Percentiles rank a stretch among this genome's conserved stretches.
phyloP scores from a whole-genome alignment of 1,139 yeast species.

The Nakaseomyces bracarensis region DNA sequence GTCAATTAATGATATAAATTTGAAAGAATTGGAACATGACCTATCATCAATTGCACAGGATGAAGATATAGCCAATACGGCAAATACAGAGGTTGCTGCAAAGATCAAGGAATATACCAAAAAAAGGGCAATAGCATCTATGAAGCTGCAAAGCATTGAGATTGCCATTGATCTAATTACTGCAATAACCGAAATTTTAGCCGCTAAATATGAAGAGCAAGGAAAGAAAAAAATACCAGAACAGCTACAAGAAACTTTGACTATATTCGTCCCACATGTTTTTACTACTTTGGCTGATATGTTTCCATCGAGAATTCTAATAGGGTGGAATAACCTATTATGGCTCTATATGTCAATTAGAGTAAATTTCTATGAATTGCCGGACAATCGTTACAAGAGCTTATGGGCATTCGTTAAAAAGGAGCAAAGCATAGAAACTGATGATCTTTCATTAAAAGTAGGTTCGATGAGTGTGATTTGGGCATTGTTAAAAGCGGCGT shows the following conservation, averaged over 20 bases:
- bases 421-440: constrained; percentile 21
- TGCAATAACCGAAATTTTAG: constrained; percentile 57
- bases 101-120: constrained; percentile 37
- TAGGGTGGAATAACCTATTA: constrained; percentile 60
- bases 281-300: constrained; percentile 37
- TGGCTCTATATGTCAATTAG: constrained; percentile 39
- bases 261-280: constrained; percentile 36
- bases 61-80: constrained; percentile 31
- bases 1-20: constrained; percentile 35
- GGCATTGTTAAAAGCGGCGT: constrained; percentile 44
- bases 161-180: constrained; percentile 67
- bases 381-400: constrained; percentile 1
- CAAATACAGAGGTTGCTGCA: constrained; percentile 37
- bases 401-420: constrained; percentile 19
- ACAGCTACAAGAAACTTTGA: constrained; percentile 30
- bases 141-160: constrained; percentile 56
- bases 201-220: constrained; percentile 22
- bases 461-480: constrained; percentile 52
- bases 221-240: constrained; percentile 22
- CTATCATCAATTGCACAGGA: constrained; percentile 23
- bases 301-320: constrained; percentile 47
- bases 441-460: constrained; percentile 37
- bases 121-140: constrained; percentile 40
- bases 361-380: constrained; percentile 11
- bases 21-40: constrained; percentile 30